Evolutionary conservation across 768 basidiomycete species (phyloP).

Genomic region (Boletus rubropictus): DNA sequence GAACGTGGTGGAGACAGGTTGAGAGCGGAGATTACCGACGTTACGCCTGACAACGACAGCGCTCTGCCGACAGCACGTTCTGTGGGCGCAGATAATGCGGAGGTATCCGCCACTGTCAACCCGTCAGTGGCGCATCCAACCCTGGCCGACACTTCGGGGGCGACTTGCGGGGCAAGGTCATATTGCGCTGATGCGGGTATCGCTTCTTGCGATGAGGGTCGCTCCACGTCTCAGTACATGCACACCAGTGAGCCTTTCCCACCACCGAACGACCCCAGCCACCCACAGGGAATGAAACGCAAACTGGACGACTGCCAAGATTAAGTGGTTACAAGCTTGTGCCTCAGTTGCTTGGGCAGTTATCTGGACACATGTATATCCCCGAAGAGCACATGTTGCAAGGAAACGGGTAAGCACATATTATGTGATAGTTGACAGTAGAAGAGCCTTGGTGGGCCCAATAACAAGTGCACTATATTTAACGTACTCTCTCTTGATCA

Average conservation of each 20-base stretch:
- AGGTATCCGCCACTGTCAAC: not conserved
- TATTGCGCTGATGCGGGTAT: not conserved
- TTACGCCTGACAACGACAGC: not conserved
- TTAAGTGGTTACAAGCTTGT: conserved; percentile 1
- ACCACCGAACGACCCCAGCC: not conserved
- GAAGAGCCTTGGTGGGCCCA: conserved; percentile 8
- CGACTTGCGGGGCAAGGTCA: not conserved
- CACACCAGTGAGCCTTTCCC: too few relatives aligned
- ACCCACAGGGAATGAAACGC: conserved; percentile 19
- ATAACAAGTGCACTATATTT: not conserved
- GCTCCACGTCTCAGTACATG: not conserved
- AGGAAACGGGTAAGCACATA: not conserved
- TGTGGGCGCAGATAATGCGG: not conserved
- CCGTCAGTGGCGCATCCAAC: not conserved
- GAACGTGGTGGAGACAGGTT: not conserved
- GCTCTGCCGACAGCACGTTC: too few relatives aligned
- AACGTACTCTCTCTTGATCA: too few relatives aligned
- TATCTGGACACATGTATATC: too few relatives aligned
- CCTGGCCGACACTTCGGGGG: not conserved
- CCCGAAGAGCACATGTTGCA: not conserved
- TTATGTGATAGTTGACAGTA: not conserved
- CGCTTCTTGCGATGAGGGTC: not conserved
- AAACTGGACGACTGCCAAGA: conserved; percentile 14
- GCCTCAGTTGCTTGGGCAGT: too few relatives aligned
- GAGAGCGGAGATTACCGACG: not conserved